Conservation (phyloP, 371 early-diverging fungal genomes). For the Mortierella sp. region DNA sequence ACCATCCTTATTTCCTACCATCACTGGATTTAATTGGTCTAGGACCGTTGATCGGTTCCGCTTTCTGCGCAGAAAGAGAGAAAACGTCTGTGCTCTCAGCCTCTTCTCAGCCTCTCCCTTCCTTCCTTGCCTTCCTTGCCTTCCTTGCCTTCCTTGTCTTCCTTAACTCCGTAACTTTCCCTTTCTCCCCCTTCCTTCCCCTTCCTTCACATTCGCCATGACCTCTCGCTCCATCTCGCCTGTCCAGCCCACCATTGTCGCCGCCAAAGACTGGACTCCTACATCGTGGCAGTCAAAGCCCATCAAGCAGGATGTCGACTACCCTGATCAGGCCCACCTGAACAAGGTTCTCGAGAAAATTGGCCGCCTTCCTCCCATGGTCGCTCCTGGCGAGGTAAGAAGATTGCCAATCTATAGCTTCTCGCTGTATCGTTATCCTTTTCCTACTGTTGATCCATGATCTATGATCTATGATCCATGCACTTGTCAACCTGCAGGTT, state of each 20-base stretch:
- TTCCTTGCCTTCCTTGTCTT: background rate
- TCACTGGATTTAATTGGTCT: background rate
- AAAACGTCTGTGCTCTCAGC: constrained; percentile 1
- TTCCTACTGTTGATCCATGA: background rate
- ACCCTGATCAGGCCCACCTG: constrained; percentile 82
- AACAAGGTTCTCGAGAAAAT: constrained; percentile 83
- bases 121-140: background rate
- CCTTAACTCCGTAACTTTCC: constrained; percentile 5
- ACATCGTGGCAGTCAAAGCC: constrained; percentile 88
- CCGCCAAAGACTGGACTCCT: constrained; percentile 78
- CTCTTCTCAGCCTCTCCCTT: background rate
- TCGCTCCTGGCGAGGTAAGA: constrained; percentile 86
- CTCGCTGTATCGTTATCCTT: background rate
- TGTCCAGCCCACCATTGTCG: constrained; percentile 25
- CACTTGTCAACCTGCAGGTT: background rate
- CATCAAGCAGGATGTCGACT: constrained; percentile 91
- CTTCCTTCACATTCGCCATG: background rate
- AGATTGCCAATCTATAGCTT: background rate
- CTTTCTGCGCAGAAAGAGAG: background rate
- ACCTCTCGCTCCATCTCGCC: constrained; percentile 37
- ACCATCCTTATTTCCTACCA: background rate
- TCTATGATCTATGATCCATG: too few species aligned
- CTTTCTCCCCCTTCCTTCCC: constrained; percentile 4
- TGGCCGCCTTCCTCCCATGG: constrained; percentile 90
- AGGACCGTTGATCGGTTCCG: too few species aligned